Conservation (phyloP, 805 yeast genomes). For the Wickerhamiella alocasiicola region DNA sequence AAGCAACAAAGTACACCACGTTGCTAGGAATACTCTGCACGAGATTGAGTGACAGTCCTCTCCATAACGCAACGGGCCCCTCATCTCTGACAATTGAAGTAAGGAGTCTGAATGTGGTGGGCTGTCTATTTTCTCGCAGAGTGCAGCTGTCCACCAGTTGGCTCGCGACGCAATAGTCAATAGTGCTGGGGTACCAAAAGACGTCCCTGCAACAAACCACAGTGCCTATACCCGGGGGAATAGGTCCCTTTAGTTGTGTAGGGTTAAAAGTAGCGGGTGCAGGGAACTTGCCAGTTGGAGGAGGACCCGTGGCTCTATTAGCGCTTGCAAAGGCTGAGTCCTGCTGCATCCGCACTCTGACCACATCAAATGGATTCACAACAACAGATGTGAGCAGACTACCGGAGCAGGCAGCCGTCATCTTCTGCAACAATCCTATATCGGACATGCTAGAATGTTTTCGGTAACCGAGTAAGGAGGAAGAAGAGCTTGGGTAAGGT, state of each 20-base stretch:
- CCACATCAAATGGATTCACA: conserved; percentile 34
- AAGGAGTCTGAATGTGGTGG: conserved; percentile 58
- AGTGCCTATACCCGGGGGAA: conserved; percentile 24
- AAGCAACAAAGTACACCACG: conserved; percentile 87
- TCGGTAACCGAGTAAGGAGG: too few relatives aligned
- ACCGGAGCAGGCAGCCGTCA: conserved; percentile 33
- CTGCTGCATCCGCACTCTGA: conserved; percentile 33
- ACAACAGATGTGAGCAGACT: conserved; percentile 31
- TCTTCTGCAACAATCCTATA: conserved; percentile 14
- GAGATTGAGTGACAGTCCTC: conserved; percentile 74
- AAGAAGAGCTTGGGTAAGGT: too few relatives aligned
- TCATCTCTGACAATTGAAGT: conserved; percentile 52
- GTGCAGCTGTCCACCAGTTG: conserved; percentile 25
- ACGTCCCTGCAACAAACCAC: conserved; percentile 31
- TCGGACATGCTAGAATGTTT: conserved; percentile 8
- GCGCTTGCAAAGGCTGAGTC: conserved; percentile 19
- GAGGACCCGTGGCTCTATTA: neutral
- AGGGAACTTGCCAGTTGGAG: conserved; percentile 1
- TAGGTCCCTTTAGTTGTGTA: neutral
- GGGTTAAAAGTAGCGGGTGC: neutral
- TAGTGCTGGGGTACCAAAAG: conserved; percentile 29
- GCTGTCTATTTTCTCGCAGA: conserved; percentile 30
- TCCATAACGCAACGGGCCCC: conserved; percentile 69
- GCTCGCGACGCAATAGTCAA: conserved; percentile 30
- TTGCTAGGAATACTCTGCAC: conserved; percentile 85